Evolutionary conservation across 2,329 filamentous ascomycete species (phyloP), one percentile per base, ranked within the genome.

Genomic region (Diaporthe amygdali): DNA sequence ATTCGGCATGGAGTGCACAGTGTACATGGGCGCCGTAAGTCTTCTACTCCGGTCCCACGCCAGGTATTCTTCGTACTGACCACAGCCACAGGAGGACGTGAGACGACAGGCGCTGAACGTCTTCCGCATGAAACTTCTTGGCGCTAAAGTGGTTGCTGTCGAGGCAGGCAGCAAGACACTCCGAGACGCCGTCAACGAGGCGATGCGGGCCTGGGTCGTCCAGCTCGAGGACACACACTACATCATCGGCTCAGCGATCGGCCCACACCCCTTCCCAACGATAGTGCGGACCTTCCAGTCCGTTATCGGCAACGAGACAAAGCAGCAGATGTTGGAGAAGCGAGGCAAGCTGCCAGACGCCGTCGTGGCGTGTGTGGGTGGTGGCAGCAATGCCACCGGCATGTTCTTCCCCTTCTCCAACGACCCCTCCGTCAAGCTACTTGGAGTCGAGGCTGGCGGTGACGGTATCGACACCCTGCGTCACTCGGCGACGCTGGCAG

Each of bases 401-500:
- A 99, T 98, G 95, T 99, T 99, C 86, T 97, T 96, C 83, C 96
- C 96, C 66, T 99, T 99, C 84, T 88, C 93, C 74, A 91, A 94
- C 51, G 96, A 99, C 77, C 88, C 88, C 0, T 91, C 88, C 72
- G 96, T 99, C 72, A 95, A 95, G 84, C 89, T 98, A 4, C 87
- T 98, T 15, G 96, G 96, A 75, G 95, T 99, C 2, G 96, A 99
- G 85, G 96, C 96, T 15, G 96, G 94, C 47, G 96, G 96, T 73
- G 96, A 98, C 77, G 96, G 96, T 73, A 79, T 98, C 20, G 93
- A 98, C 72, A 98, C 96, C 0, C 81, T 84, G 9, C 90, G 94
- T 56, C 96, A 99, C 84, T 94, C 92, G 61, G 96, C 96, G 0
- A 98, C 96, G 0, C 88, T 99, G 22, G 90, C 92, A 2, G 94